Conservation (phyloP, 768 basidiomycete species). For the Lyophyllum semitale region DNA sequence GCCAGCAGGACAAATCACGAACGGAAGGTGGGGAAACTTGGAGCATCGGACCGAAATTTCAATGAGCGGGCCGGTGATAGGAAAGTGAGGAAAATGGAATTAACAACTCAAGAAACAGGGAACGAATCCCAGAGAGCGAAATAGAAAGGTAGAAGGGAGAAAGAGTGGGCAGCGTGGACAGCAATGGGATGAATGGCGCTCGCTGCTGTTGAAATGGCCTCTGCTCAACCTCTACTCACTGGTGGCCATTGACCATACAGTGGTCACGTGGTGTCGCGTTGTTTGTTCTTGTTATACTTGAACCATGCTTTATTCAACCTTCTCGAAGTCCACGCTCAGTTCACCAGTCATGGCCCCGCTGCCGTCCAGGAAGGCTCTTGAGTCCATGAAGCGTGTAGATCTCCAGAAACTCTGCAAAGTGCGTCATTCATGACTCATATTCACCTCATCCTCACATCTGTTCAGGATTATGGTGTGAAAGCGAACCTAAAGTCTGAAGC, state of each 20-base stretch:
- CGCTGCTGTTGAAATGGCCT: no score
- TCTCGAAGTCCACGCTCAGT: constrained; percentile 15
- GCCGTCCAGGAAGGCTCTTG: constrained; percentile 42
- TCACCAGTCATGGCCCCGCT: constrained; percentile 37
- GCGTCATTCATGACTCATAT: constrained; percentile 1
- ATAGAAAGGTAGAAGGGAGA: background rate
- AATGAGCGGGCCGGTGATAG: background rate
- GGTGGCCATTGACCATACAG: no score
- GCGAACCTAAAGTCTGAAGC: constrained; percentile 83
- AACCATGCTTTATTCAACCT: constrained; percentile 14
- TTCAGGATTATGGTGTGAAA: constrained; percentile 76
- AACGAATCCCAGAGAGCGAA: background rate
- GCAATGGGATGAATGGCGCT: no score
- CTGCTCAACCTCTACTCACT: no score
- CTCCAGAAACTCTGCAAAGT: constrained; percentile 76
- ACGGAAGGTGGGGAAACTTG: background rate
- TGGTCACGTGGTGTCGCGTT: constrained; percentile 26
- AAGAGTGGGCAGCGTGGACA: background rate
- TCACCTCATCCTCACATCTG: constrained; percentile 15
- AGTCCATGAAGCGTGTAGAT: constrained; percentile 48
- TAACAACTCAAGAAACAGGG: background rate
- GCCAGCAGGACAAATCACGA: constrained; percentile 16
- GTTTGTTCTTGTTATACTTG: constrained; percentile 20
- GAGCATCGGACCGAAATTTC: background rate
- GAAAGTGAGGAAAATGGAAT: background rate